These are phyloP conservation scores for Lentinula lateritia DNA, from an alignment of 768 basidiomycete species.

Conservation along the genomic window DNA sequence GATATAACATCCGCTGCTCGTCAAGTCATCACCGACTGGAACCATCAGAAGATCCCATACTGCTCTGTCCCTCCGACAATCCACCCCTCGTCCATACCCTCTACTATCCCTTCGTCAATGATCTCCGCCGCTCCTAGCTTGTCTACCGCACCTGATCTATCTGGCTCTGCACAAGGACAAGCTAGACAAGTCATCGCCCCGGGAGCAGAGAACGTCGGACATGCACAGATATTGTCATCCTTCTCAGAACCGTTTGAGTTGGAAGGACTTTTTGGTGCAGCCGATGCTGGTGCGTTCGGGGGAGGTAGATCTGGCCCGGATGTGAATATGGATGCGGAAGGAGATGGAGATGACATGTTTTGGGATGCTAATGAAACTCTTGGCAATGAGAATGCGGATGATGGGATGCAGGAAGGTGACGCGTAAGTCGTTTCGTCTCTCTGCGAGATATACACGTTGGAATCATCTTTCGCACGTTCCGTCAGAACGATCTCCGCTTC, in stretches of 20 bases:
- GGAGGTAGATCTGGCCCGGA: conserved; percentile 25
- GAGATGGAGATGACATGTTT: conserved; percentile 30
- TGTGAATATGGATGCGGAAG: conserved; percentile 40
- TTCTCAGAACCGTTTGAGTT: conserved; percentile 77
- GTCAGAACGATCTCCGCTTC: not conserved
- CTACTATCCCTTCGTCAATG: conserved; percentile 17
- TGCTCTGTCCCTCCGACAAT: conserved; percentile 73
- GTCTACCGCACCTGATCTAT: conserved; percentile 16
- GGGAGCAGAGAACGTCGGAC: conserved; percentile 76
- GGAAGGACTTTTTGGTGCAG: conserved; percentile 74
- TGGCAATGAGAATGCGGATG: conserved; percentile 34
- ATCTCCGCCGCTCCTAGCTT: conserved; percentile 1
- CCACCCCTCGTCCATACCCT: conserved; percentile 74
- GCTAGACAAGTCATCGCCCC: conserved; percentile 40
- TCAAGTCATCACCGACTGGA: conserved; percentile 87
- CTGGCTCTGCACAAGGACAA: conserved; percentile 16
- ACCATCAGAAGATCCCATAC: conserved; percentile 92
- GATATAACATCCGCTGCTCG: conserved; percentile 81
- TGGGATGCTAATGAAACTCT: conserved; percentile 36
- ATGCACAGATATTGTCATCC: conserved; percentile 67
- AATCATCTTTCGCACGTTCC: not conserved
- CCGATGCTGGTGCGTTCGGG: conserved; percentile 78
- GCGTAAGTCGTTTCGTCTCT: conserved; percentile 18
- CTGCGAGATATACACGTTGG: not conserved
- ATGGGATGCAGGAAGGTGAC: conserved; percentile 22